Conservation (phyloP, 2,329 filamentous ascomycete genomes). For the Sporothrix brasiliensis region DNA sequence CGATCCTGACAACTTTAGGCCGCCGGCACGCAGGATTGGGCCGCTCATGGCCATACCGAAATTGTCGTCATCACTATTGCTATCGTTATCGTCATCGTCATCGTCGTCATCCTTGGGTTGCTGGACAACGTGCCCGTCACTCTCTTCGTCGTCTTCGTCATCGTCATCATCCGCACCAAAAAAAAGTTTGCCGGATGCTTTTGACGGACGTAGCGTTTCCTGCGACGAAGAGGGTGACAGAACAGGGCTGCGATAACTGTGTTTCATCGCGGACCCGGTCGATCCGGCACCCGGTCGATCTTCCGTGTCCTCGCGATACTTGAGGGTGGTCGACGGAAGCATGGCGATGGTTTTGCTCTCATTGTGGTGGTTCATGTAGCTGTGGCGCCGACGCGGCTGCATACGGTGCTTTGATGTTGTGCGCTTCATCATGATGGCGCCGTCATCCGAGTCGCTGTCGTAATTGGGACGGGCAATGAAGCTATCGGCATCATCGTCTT, state of each 20-base stretch:
- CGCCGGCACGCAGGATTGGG: conserved; percentile 16
- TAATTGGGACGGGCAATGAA: conserved; percentile 49
- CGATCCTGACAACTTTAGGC: conserved; percentile 31
- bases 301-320: conserved; percentile 77
- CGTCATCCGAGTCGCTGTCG: conserved; percentile 73
- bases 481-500: conserved; percentile 71
- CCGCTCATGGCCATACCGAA: conserved; percentile 34
- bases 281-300: conserved; percentile 51
- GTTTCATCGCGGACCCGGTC: conserved; percentile 65
- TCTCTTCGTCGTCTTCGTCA: conserved; percentile 44
- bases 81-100: conserved; percentile 33
- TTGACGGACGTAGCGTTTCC: conserved; percentile 75
- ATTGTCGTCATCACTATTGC: conserved; percentile 35
- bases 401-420: conserved; percentile 61
- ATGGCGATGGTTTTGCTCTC: conserved; percentile 87
- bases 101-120: conserved; percentile 36
- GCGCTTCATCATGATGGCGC: conserved; percentile 79
- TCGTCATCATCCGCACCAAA: conserved; percentile 65
- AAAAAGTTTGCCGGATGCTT: conserved; percentile 66
- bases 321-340: conserved; percentile 83
- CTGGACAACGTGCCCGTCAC: conserved; percentile 29
- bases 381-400: conserved; percentile 53
- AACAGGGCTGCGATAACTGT: conserved; percentile 57
- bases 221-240: conserved; percentile 77
- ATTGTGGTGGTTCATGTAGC: conserved; percentile 42